Evolutionary conservation across 768 basidiomycete species (phyloP), one percentile per base, ranked within the genome.

Genomic region (Mycena floridula): DNA sequence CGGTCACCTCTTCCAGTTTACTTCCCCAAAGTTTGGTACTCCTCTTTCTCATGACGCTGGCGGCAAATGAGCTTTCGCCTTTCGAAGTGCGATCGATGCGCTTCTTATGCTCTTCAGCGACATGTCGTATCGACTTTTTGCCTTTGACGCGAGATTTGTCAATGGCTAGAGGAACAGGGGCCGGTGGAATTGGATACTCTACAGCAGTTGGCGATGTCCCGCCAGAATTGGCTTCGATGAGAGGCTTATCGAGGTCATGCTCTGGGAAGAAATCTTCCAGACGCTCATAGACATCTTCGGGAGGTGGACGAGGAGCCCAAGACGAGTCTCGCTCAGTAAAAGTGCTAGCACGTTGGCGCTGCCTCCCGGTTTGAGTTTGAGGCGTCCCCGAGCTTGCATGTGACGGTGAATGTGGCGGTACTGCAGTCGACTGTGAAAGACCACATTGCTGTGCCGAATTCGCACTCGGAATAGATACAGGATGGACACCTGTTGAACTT

Each of bases 11-110:
- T 56, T 96, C 94, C 32, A 97, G 64, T 54, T 79, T 82, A 56
- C 87, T 89, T 8, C 89, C 94, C 92, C 96, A 99, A 44, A 99
- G 73, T 63, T 94, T 97, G 18, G 94, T 95, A 56, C 89, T 92
- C 57, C 90, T 75, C 62, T 89, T 84, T 35, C 91, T 76, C 51
- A 83, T 58, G 41, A 84, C 61, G 47, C 66, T 69, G n/a, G 68
- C 64, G 28, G 25, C 43, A 18, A 32, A 25, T 20, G 45, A n/a
- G 25, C 18, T 18, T 20, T 37, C 11, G 11, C 25, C 79, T 51
- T 77, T 77, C 37, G 83, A 85, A 4, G 74, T 77, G 37, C 85
- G 74, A 55, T 89, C 83, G 40, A 87, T 76, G 51, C 76, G 70
- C 50, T 78, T 79, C 69, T 89, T 90, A 50, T 90, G 81, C 49